Evolutionary conservation across 768 basidiomycete genomes (phyloP), one percentile per base, ranked within the genome.

Genomic region (Suillus variegatus): DNA sequence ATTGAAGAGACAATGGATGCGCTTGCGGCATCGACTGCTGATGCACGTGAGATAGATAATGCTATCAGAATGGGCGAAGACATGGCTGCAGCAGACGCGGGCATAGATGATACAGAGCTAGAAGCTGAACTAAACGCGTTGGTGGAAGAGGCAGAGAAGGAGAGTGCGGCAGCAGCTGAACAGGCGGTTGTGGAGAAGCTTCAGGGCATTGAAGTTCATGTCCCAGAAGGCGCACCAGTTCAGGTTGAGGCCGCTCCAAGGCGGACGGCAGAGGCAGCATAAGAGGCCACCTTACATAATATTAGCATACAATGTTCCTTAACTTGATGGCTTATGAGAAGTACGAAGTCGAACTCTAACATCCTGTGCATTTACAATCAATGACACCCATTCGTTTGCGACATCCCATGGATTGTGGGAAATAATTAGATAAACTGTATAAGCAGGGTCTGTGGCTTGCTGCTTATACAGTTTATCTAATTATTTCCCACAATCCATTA

Each of bases 1-100:
- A 86, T 99, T 56, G 92, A 97, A 64, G 84, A 86, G 69, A 97
- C 95, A 4, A 89, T 97, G 86, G 93, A 95, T 32, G 90, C 89
- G 10, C 82, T 99, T 69, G 90, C 92, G 0, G 90, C 91, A 66
- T 92, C 91, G 2, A 90, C 93, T 67, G 86, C 89, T 1, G 89
- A 95, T 71, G 93, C 94, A 51, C 82, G 82, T 46, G 95, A 97
- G 70, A 81, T 97, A 18, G 92, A 97, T 69, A 86, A 92, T 38
- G 87, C 89, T 4, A 87, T 98, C 56, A 82, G 83, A 65, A 75
- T 87, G 46, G 91, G 90, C 25, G 88, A 85, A 3, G 86, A 91
- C 66, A 77, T 87, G 25, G 88, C 87, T 1, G 71, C 87, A 13
- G 83, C 71, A 0, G 81, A 81, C 12, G 71, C 72, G 1, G 80